Conservation (phyloP, 148 eudicot species). For the Cornus suecica region DNA sequence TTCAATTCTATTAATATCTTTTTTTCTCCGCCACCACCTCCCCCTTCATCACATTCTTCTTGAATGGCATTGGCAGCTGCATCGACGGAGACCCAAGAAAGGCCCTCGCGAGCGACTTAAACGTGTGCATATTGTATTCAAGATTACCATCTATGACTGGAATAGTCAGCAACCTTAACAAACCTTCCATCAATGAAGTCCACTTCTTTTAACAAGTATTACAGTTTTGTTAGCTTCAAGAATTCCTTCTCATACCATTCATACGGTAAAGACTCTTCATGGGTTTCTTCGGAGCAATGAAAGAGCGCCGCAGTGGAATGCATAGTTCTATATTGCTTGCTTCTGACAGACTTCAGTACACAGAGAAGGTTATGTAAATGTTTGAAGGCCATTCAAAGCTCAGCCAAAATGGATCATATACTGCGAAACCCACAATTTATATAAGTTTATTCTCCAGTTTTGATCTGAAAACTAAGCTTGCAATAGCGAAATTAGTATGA, state of each 20-base stretch:
- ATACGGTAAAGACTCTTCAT: conserved; percentile 28
- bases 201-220: conserved; percentile 51
- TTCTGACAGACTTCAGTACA: conserved; percentile 17
- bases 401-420: background rate
- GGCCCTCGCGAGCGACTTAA: conserved; percentile 53
- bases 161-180: conserved; percentile 40
- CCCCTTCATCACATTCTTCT: conserved; percentile 21
- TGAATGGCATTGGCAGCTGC: conserved; percentile 41
- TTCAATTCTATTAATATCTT: too few species aligned
- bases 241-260: conserved; percentile 52
- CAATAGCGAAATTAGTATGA: background rate
- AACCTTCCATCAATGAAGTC: conserved; percentile 72
- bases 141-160: conserved; percentile 47
- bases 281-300: conserved; percentile 28
- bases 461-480: background rate
- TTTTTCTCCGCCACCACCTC: too few species aligned
- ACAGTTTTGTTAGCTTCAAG: conserved; percentile 43
- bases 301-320: conserved; percentile 23
- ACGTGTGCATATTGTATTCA: conserved; percentile 46
- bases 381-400: conserved; percentile 14
- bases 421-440: background rate
- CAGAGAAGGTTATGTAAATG: conserved; percentile 14
- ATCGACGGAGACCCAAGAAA: conserved; percentile 51
- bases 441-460: too few species aligned
- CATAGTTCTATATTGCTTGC: conserved; percentile 13